phyloP scores from a whole-genome alignment of 371 early-diverging fungal genomes.

The Fennellomyces sp. region DNA sequence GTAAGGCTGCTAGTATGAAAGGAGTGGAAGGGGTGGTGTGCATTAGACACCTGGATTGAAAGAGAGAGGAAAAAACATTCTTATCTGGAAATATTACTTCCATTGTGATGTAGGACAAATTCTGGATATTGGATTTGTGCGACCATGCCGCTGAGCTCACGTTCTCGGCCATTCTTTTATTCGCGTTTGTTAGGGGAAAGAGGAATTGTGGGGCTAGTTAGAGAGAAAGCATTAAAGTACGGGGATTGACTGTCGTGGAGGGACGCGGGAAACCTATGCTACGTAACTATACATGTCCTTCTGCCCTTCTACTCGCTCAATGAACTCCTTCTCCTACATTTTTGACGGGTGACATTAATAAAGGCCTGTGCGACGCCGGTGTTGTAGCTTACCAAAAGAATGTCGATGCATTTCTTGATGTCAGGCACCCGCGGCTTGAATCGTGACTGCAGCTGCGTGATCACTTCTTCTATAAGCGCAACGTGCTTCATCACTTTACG shows the following conservation, averaged over 20 bases:
- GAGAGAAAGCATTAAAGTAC: background rate
- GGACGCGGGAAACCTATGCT: conserved; percentile 51
- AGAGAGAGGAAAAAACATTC: conserved; percentile 1
- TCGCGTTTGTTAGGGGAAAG: background rate
- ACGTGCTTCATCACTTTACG: conserved; percentile 90
- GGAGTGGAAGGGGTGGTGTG: conserved; percentile 9
- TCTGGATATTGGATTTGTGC: background rate
- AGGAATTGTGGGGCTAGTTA: background rate
- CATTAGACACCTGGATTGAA: background rate
- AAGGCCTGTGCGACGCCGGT: background rate
- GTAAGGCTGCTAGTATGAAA: background rate
- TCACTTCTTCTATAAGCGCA: conserved; percentile 86
- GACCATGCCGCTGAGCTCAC: background rate
- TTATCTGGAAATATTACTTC: background rate
- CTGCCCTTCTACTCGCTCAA: conserved; percentile 86
- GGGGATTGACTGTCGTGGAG: no score
- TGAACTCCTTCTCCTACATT: conserved; percentile 85
- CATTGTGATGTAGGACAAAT: background rate
- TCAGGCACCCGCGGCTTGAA: conserved; percentile 92
- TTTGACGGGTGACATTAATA: background rate
- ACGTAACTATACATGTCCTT: conserved; percentile 89
- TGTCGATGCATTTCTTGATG: conserved; percentile 97
- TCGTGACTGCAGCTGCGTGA: conserved; percentile 84
- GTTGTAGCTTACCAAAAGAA: conserved; percentile 64
- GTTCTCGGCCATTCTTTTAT: background rate